A percentile compares a stretch with the other conserved stretches of the same genome.
phyloP scores from a whole-genome alignment of 2,329 filamentous ascomycete species.

The Aspergillus novoparasiticus region DNA sequence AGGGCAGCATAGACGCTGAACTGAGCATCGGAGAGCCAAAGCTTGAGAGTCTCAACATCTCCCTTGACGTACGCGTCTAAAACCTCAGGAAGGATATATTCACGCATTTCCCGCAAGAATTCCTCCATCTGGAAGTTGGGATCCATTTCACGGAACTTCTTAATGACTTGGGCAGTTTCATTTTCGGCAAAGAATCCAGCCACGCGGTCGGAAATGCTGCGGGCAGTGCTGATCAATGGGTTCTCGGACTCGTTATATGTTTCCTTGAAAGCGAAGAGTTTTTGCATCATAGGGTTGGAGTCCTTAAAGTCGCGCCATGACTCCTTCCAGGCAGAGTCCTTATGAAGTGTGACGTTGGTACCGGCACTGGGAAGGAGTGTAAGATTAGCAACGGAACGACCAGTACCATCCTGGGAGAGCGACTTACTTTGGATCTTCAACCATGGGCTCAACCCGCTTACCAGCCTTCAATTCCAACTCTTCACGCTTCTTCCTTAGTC shows the following conservation, averaged over 20 bases:
- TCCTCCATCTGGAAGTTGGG: conserved; percentile 92
- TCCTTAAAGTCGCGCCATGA: conserved; percentile 97
- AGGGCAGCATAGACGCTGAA: conserved; percentile 97
- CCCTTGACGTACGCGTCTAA: conserved; percentile 98
- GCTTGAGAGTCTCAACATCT: conserved; percentile 83
- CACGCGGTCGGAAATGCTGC: conserved; percentile 89
- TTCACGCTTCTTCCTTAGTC: conserved; percentile 73
- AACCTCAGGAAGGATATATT: conserved; percentile 97
- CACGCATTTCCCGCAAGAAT: conserved; percentile 91
- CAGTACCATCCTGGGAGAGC: conserved; percentile 13
- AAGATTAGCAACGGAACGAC: conserved; percentile 31
- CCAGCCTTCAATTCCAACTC: conserved; percentile 59
- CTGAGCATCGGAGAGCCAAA: conserved; percentile 95
- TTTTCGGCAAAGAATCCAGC: conserved; percentile 98
- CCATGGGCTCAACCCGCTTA: conserved; percentile 61
- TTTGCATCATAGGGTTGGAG: conserved; percentile 82
- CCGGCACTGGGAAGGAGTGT: conserved; percentile 66
- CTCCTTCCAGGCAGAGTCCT: conserved; percentile 96
- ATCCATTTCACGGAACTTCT: conserved; percentile 96
- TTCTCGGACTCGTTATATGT: conserved; percentile 97
- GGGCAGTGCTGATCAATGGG: conserved; percentile 86
- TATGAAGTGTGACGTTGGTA: conserved; percentile 92
- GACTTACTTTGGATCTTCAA: conserved; percentile 86
- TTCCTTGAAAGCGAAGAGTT: conserved; percentile 80
- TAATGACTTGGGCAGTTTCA: conserved; percentile 95